These are phyloP conservation scores for Fomitopsis schrenkii DNA, from an alignment of 1,284 basidiomycete genomes.

Conservation along the genomic window DNA sequence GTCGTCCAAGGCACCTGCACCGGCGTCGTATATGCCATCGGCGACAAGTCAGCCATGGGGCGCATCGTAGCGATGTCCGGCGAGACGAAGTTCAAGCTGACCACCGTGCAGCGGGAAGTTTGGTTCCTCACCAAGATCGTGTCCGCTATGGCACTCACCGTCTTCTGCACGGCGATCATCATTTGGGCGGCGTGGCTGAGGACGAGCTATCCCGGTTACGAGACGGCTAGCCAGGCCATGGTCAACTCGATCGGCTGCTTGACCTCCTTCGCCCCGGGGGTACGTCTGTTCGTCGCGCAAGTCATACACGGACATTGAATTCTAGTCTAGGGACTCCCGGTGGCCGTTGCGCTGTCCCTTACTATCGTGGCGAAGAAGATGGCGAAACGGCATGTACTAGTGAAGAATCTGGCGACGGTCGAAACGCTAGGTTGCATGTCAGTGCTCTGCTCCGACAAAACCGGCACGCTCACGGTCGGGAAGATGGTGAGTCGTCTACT, in stretches of 20 bases:
- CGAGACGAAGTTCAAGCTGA: constrained; percentile 44
- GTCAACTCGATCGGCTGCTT: constrained; percentile 46
- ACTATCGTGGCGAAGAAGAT: constrained; percentile 50
- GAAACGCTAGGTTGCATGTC: constrained; percentile 58
- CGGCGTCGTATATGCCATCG: constrained; percentile 56
- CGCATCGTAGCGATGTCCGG: constrained; percentile 54
- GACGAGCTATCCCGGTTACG: constrained; percentile 32
- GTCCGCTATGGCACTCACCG: constrained; percentile 33
- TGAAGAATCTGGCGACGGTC: constrained; percentile 57
- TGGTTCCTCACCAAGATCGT: constrained; percentile 48
- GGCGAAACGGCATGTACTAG: constrained; percentile 48
- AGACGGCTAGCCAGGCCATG: constrained; percentile 36
- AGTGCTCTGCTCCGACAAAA: constrained; percentile 32
- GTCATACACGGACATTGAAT: too few relatives aligned
- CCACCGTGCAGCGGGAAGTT: constrained; percentile 44
- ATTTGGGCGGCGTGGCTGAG: constrained; percentile 43
- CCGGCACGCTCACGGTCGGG: constrained; percentile 21
- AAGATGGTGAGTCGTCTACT: constrained; percentile 18
- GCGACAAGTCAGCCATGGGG: constrained; percentile 57
- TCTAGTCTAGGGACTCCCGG: constrained; percentile 38
- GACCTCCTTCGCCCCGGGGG: constrained; percentile 47
- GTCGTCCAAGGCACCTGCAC: constrained; percentile 52
- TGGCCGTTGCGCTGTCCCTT: constrained; percentile 47
- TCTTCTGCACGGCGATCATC: constrained; percentile 39
- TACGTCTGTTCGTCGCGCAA: constrained; percentile 1